phyloP scores from a whole-genome alignment of 768 basidiomycete genomes.

The Hericium alpestre region DNA sequence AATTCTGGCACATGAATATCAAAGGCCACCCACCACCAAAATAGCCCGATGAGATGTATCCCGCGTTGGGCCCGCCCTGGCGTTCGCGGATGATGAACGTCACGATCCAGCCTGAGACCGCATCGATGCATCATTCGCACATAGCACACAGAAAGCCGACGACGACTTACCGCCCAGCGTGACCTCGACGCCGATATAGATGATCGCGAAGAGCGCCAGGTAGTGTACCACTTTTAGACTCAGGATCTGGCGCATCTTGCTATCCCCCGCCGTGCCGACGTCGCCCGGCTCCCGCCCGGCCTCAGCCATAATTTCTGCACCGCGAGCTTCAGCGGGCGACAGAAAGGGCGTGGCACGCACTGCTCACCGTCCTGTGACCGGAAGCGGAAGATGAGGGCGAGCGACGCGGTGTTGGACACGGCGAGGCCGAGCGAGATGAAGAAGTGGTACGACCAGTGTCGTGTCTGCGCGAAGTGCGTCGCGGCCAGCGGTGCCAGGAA shows the following conservation, averaged over 20 bases:
- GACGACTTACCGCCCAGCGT: slow-evolving; percentile 28
- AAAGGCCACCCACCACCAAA: slow-evolving; percentile 21
- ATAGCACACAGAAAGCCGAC: not conserved
- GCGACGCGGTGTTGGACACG: slow-evolving; percentile 9
- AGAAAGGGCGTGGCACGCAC: not conserved
- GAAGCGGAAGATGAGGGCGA: slow-evolving; percentile 19
- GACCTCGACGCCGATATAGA: slow-evolving; percentile 34
- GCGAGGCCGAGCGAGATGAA: slow-evolving; percentile 24
- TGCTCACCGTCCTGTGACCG: slow-evolving; percentile 21
- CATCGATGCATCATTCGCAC: not conserved
- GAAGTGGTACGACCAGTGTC: slow-evolving; percentile 35
- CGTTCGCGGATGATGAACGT: slow-evolving; percentile 31
- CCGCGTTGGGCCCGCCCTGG: slow-evolving; percentile 26
- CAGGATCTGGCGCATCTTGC: slow-evolving; percentile 26
- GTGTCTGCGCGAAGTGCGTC: slow-evolving; percentile 27
- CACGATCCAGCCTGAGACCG: slow-evolving; percentile 33
- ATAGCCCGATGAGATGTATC: slow-evolving; percentile 34
- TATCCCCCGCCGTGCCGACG: slow-evolving; percentile 18
- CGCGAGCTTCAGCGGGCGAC: not conserved
- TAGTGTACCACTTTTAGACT: slow-evolving; percentile 25
- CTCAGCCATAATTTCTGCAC: slow-evolving; percentile 19
- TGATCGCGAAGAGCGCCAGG: slow-evolving; percentile 28
- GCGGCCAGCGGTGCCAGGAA: slow-evolving; percentile 30
- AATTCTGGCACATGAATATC: too few relatives aligned
- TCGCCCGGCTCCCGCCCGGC: slow-evolving; percentile 21